Conservation (phyloP, 495 filamentous ascomycete species). For the Chaetomidium leptoderma region DNA sequence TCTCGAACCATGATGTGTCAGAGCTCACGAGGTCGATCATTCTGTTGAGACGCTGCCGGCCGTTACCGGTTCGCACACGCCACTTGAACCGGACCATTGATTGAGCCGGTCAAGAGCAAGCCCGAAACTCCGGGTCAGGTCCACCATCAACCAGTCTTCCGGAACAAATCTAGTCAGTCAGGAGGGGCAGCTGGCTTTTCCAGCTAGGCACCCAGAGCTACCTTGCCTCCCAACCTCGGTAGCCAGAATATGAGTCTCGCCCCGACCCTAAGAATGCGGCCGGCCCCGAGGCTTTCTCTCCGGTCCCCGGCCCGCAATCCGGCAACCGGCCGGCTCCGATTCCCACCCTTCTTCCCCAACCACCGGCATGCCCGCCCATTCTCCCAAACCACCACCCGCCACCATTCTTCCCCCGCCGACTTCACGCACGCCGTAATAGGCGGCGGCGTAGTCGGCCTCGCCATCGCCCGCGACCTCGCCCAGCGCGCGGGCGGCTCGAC, state of each 20-base stretch:
- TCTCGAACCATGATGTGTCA: not conserved
- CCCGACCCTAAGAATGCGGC: constrained; percentile 4
- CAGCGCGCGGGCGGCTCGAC: constrained; percentile 54
- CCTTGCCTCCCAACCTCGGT: not conserved
- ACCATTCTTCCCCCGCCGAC: constrained; percentile 47
- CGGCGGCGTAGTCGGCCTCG: constrained; percentile 84
- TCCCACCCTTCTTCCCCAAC: not conserved
- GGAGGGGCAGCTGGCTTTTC: constrained; percentile 1
- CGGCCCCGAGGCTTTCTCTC: not conserved
- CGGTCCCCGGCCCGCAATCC: not conserved
- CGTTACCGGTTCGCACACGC: too few relatives aligned
- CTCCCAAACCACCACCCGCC: constrained; percentile 27
- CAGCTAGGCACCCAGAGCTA: not conserved
- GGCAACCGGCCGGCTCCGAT: not conserved
- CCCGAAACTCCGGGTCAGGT: not conserved
- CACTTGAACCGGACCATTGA: constrained; percentile 6
- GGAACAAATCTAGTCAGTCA: not conserved
- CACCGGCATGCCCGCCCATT: constrained; percentile 19
- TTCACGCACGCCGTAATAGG: constrained; percentile 89
- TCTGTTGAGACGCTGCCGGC: not conserved
- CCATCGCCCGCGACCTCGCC: constrained; percentile 76
- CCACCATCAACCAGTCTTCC: not conserved
- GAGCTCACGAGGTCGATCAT: not conserved
- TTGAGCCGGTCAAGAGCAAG: not conserved
- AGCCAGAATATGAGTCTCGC: not conserved